Base-by-base conservation (phyloP, 2,329 filamentous ascomycete species). In the Clonostachys byssicola region DNA sequence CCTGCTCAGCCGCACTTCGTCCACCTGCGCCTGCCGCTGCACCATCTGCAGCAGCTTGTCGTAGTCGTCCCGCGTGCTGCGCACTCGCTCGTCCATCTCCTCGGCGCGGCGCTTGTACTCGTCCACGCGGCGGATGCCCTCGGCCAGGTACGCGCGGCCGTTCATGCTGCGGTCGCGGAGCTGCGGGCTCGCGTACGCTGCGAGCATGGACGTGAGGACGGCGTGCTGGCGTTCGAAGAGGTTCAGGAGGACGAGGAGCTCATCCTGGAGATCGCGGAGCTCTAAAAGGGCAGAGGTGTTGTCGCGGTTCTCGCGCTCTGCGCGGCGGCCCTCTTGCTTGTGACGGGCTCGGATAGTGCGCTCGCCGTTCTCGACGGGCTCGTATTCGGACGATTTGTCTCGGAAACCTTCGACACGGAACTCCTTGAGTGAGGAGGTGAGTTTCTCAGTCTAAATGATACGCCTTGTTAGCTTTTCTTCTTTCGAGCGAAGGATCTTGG, bases 11-110 rank as follows among this genome's bases (percentile, higher is more conserved):
- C 80, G 76, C 9, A 83, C 80, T 58, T 86, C 82, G 55, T 85
- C 81, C 3, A 86, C 80, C 55, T 85, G 82, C 0, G 81, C 81
- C 55, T 85, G 81, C 14, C 82, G 79, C 57, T 85, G 81, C 39
- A 83, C 81, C 72, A 86, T 82, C 59, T 85, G 80, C 12, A 85
- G 75, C 6, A 86, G 71, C 52, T 83, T 83, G 54, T 84, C 80
- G 52, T 83, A 85, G 51, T 83, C 81, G 42, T 78, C 80, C 38
- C 81, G 71, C 3, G 81, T 82, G 5, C 68, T 66, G 12, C 77
- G 72, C 1, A 82, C 80, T n/a, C 80, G 69, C 35, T 73, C 67
- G 7, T 76, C 66, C 81, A 86, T 85, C 45, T 83, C 78, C 4
- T 64, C 62, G 1, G 78, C 68, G 48, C 78, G 73, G 17, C 71